These are phyloP conservation scores for Kwoniella pini DNA, from an alignment of 768 basidiomycete genomes.

Conservation along the genomic window DNA sequence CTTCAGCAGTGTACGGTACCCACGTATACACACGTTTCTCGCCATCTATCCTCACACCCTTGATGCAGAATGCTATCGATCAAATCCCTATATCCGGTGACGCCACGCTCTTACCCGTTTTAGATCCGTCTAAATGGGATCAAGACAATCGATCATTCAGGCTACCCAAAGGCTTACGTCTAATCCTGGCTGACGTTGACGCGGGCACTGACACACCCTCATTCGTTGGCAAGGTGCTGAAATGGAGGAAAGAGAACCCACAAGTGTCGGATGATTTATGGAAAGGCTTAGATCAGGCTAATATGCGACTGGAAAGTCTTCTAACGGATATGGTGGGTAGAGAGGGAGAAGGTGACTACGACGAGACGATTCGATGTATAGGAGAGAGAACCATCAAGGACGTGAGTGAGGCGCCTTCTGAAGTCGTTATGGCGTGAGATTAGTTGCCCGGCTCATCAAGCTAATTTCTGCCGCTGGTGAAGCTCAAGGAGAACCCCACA, in stretches of 20 bases:
- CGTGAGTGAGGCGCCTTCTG: slow-evolving; percentile 11
- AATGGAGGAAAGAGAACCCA: slow-evolving; percentile 74
- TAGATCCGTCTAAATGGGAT: slow-evolving; percentile 65
- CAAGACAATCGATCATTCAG: slow-evolving; percentile 68
- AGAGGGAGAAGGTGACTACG: slow-evolving; percentile 28
- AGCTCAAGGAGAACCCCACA: neutral
- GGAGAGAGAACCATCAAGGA: slow-evolving; percentile 15
- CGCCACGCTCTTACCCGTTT: slow-evolving; percentile 5
- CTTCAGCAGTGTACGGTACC: slow-evolving; percentile 89
- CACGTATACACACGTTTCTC: slow-evolving; percentile 85
- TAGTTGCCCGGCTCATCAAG: too few species aligned
- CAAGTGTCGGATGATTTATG: slow-evolving; percentile 56
- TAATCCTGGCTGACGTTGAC: slow-evolving; percentile 93
- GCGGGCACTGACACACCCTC: slow-evolving; percentile 95
- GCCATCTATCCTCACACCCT: slow-evolving; percentile 48
- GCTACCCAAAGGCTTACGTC: slow-evolving; percentile 77
- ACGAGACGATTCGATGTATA: slow-evolving; percentile 10
- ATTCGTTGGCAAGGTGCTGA: slow-evolving; percentile 84
- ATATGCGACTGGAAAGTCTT: slow-evolving; percentile 26
- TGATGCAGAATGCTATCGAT: slow-evolving; percentile 25
- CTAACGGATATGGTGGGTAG: slow-evolving; percentile 23
- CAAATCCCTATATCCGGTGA: slow-evolving; percentile 1
- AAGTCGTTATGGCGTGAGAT: neutral
- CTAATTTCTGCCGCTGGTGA: neutral
- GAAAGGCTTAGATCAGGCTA: slow-evolving; percentile 29